Percentiles rank a stretch among this genome's conserved stretches.
Conservation (phyloP, 1,284 basidiomycete species). For the Heterobasidion annosum region DNA sequence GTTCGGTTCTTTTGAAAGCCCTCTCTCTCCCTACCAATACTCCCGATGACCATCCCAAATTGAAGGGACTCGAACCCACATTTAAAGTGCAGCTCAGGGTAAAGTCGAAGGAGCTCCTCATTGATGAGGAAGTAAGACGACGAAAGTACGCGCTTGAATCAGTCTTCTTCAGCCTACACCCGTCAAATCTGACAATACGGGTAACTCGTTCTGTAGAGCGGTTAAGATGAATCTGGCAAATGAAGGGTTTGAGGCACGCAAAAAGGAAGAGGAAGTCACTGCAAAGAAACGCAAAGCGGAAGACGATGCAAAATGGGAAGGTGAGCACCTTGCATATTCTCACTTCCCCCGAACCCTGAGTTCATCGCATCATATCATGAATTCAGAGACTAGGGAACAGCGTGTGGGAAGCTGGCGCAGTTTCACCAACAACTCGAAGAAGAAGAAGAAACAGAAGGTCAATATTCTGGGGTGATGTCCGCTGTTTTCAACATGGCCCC, state of each 20-base stretch:
- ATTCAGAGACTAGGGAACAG: conserved; percentile 60
- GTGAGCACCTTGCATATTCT: conserved; percentile 25
- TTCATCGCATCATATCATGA: not conserved
- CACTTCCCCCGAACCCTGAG: not conserved
- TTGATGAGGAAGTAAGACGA: conserved; percentile 74
- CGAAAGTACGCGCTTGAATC: conserved; percentile 49
- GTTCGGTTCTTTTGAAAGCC: conserved; percentile 49
- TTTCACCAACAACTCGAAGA: conserved; percentile 43
- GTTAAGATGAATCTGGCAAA: conserved; percentile 82
- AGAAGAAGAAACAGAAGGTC: conserved; percentile 73
- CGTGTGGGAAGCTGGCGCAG: conserved; percentile 77
- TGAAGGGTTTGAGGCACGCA: conserved; percentile 74
- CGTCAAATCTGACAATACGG: not conserved
- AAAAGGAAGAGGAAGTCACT: conserved; percentile 74
- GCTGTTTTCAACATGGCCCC: not conserved
- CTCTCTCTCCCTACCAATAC: conserved; percentile 50
- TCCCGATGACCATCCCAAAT: conserved; percentile 42
- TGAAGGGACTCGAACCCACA: conserved; percentile 47
- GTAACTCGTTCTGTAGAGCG: conserved; percentile 35
- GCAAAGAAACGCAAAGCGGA: conserved; percentile 73
- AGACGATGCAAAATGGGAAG: conserved; percentile 77
- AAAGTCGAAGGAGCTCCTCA: conserved; percentile 69
- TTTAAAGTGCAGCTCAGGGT: conserved; percentile 56
- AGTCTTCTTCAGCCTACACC: not conserved
- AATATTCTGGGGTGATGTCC: conserved; percentile 50